Evolutionary conservation across 106 monocot genomes (phyloP), one percentile per base, ranked within the genome.

Genomic region (Triglochin maritima): DNA sequence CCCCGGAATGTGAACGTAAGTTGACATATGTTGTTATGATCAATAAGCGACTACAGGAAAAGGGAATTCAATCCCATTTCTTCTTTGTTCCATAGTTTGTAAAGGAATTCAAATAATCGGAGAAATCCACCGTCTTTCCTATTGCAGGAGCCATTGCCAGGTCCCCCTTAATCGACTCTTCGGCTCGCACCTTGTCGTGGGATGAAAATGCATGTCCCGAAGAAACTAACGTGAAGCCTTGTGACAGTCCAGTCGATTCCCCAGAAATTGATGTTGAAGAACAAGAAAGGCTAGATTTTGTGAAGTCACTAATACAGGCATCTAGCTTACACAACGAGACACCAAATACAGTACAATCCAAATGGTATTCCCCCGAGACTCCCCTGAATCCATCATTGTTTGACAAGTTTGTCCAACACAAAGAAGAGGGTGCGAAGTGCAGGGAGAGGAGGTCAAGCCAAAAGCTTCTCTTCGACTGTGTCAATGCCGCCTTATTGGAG

Each of bases 391-490:
- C 73, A 7, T 12, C 13, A 13, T 56, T 79, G 41, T 52, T 67
- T 14, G 42, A 50, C 57, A 42, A 57, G 56, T 62, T 72, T 15
- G 17, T 56, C 60, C 60, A 75, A 15, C 29, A 0, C 4, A 63
- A 62, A 16, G 73, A 69, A 49, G 67, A 48, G 43, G 79, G 47
- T 63, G 60, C 52, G 49, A 68, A 63, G 9, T 47, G 68, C 42
- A 46, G 54, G 48, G 56, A 64, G 62, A 47, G 49, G 43, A 49
- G 62, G 17, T 63, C 73, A 1, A 69, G 55, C 42, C 59, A 55
- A n/a, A 68, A 63, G 47, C 63, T 79, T 9, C 46, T 73, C 13
- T 79, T 79, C 29, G 79, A 79, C 45, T 79, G 54, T 59, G 69
- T 79, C 46, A 79, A 79, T 64, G 63, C 17, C 10, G 63, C 63